Evolutionary conservation across 2,329 filamentous ascomycete genomes (phyloP), one percentile per base, ranked within the genome.

Genomic region (Aspergillus pseudoterreus): DNA sequence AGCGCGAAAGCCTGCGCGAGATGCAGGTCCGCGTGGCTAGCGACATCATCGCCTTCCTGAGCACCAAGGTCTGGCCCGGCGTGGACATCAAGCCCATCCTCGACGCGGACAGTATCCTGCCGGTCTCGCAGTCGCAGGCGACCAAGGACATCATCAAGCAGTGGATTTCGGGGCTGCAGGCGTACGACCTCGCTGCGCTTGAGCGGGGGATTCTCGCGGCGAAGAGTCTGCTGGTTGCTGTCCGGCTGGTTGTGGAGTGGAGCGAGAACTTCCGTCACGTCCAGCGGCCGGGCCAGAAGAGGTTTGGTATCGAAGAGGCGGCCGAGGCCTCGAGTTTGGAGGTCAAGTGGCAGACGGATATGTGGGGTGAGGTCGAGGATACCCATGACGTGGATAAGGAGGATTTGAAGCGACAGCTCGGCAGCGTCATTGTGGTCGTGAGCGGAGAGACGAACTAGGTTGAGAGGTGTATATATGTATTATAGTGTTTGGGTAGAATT

Each of bases 311-410:
- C 11, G 88, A 95, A 63, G 85, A 95, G 67, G 92, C 92, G 1
- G 85, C 89, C 0, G 78, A 81, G 63, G 86, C 87, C 12, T 85
- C 87, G 5, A 96, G 82, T 62, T 70, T 95, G 39, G 94, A 99
- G 76, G 90, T 96, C 14, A 80, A 83, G 57, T 96, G 90, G 86
- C 94, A 99, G 80, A 95, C 86, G 1, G 77, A 82, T 24, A 85
- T 88, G 72, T 97, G 94, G 92, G 94, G 94, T 8, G 92, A 96
- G 77, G 94, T 99, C 1, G 94, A 99, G 70, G 92, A 99, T 72
- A 96, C 92, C 24, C 94, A 99, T 73, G 94, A 99, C 76, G 94
- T 99, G 1, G 88, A 95, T 63, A 88, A 86, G 71, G 92, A 95
- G 71, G 94, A 99, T 71, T 62, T 97, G 58, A 82, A 84, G 66